These are phyloP conservation scores for Colletotrichum filicis DNA, from an alignment of 2,329 filamentous ascomycete genomes.

Conservation along the genomic window DNA sequence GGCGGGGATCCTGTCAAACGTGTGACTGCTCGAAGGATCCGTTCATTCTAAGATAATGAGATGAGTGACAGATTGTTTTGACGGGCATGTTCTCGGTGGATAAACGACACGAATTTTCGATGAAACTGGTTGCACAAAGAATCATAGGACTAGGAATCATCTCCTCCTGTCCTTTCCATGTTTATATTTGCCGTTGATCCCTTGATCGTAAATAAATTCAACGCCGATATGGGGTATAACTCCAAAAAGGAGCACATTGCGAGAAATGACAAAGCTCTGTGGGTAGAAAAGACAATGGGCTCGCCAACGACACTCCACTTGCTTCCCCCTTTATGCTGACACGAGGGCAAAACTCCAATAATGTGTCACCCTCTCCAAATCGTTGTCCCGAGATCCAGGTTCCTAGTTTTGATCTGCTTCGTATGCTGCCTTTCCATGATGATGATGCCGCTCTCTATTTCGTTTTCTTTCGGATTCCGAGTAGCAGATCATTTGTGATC, in stretches of 20 bases:
- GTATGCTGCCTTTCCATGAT: not conserved
- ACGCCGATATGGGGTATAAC: slow-evolving; percentile 20
- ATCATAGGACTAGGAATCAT: not conserved
- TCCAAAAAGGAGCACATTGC: slow-evolving; percentile 13
- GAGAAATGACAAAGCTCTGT: not conserved
- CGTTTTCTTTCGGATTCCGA: not conserved
- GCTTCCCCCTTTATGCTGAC: not conserved
- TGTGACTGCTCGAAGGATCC: not conserved
- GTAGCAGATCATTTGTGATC: not conserved
- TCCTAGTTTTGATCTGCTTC: not conserved
- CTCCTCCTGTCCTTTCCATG: slow-evolving; percentile 42
- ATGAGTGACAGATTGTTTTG: not conserved
- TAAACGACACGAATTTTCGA: not conserved
- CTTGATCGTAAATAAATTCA: slow-evolving; percentile 3
- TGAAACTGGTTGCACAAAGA: not conserved
- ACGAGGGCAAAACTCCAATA: not conserved
- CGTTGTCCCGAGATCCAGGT: not conserved
- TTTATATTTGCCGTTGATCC: not conserved
- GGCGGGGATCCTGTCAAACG: not conserved
- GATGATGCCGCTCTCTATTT: not conserved
- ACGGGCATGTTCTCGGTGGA: not conserved
- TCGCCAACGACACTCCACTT: not conserved
- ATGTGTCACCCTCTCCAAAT: not conserved
- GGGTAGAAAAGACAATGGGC: not conserved
- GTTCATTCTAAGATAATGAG: not conserved